A percentile compares a stretch with the other conserved stretches of the same genome.
Evolutionary conservation across 2,329 filamentous ascomycete genomes (phyloP).

Genomic region (Neocucurbitaria cava): DNA sequence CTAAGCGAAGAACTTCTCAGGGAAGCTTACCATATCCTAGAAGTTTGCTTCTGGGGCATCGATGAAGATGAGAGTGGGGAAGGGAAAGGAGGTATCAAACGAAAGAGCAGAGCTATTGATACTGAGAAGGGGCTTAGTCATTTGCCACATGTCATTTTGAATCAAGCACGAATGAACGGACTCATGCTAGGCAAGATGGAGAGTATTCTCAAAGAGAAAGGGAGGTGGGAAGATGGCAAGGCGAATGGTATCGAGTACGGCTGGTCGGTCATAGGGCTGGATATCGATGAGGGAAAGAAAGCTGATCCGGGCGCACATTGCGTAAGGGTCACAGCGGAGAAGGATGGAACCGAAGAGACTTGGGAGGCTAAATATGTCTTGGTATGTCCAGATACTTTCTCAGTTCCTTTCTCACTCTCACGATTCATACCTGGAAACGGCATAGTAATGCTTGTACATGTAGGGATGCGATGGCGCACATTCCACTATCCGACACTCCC

Average conservation of each 20-base stretch:
- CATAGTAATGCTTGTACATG: not conserved
- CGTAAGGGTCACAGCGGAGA: constrained; percentile 42
- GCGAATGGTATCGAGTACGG: constrained; percentile 62
- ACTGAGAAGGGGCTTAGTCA: constrained; percentile 66
- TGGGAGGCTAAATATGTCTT: constrained; percentile 50
- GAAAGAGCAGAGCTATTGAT: constrained; percentile 58
- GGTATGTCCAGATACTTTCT: constrained; percentile 25
- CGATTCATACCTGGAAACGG: not conserved
- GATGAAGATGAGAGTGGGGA: constrained; percentile 32
- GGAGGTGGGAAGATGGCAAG: constrained; percentile 30
- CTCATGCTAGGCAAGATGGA: constrained; percentile 63
- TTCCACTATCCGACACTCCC: constrained; percentile 58
- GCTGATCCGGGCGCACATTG: constrained; percentile 40
- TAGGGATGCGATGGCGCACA: constrained; percentile 62
- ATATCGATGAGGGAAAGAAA: constrained; percentile 56
- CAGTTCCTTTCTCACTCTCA: constrained; percentile 31
- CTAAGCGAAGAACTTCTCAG: constrained; percentile 68
- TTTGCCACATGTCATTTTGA: constrained; percentile 72
- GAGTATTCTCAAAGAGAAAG: constrained; percentile 34
- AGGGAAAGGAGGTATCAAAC: constrained; percentile 49
- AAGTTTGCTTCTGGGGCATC: constrained; percentile 61
- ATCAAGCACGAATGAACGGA: constrained; percentile 73
- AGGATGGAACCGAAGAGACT: constrained; percentile 34
- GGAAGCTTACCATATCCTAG: constrained; percentile 71
- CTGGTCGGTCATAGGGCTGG: constrained; percentile 58